Evolutionary conservation across 768 basidiomycete genomes (phyloP), one percentile per base, ranked within the genome.

Genomic region (Lactifluus subvellereus): DNA sequence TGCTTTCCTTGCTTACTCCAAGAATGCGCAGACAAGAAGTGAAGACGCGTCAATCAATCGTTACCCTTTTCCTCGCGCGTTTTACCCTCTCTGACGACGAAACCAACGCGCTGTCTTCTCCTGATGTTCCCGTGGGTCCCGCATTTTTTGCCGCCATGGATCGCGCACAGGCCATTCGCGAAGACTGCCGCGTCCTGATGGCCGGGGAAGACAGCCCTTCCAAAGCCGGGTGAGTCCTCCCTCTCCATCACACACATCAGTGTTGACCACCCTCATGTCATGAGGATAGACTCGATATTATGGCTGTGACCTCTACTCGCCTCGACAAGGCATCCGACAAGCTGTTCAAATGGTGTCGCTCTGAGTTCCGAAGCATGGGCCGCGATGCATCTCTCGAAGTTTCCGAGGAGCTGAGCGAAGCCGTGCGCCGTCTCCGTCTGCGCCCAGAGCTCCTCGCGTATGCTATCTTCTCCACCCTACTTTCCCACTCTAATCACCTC

Each of bases 321-420:
- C 84, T 98, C 50, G 94, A 98, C 71, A 85, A 89, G 67, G 95
- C 87, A 2, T 95, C 91, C 74, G 86, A 91, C 62, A 98, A 97
- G 75, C 84, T 95, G 47, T 80, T 88, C 60, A 86, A 93, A 30
- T 95, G 89, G 85, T 84, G 87, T 72, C 82, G 86, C 0, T 87
- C 88, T 70, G 91, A 96, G 72, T 94, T 97, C 71, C 81, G 90
- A 10, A 83, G 86, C 65, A 83, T 89, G 66, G 88, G 87, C 6
- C 80, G 84, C 35, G 93, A 91, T 61, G 78, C 82, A 11, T 85
- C 87, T 65, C 73, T 92, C 16, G 89, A 94, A 74, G 85, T 92
- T 0, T 77, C 75, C 45, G 66, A 77, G 2, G 78, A 77, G 1
- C 83, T 94, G 81, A 77, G 82, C 40, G 88, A 94, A 71, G 85